These are phyloP conservation scores for Nicotiana paniculata DNA, from an alignment of 257 asterid genomes.

Conservation along the genomic window DNA sequence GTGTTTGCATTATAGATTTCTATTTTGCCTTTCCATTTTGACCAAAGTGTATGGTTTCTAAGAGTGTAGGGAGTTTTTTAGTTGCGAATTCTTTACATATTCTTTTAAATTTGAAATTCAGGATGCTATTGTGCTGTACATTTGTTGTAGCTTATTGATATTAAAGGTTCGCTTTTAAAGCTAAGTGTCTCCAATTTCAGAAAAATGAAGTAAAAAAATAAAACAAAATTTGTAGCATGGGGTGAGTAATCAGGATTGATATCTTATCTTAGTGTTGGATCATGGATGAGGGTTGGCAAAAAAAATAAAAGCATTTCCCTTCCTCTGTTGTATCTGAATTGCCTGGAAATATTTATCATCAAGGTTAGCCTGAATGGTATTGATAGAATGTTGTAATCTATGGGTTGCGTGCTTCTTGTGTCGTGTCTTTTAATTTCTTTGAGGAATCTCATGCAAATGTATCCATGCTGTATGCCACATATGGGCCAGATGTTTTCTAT, in stretches of 20 bases:
- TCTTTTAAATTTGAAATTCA: background rate
- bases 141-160: background rate
- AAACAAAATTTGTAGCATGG: background rate
- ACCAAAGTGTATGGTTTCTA: background rate
- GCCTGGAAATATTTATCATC: background rate
- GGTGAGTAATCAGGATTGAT: background rate
- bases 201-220: no score
- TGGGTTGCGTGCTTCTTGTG: background rate
- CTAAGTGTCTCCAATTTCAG: background rate
- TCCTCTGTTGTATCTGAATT: background rate
- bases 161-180: background rate
- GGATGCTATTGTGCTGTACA: background rate
- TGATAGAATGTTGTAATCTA: background rate
- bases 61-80: background rate
- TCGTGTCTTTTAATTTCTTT: background rate
- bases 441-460: background rate
- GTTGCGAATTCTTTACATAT: background rate
- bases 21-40: background rate
- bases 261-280: background rate
- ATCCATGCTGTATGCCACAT: background rate
- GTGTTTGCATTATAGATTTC: background rate
- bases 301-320: background rate
- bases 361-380: background rate
- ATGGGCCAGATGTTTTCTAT: background rate
- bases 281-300: background rate